Evolutionary conservation across 2,329 filamentous ascomycete genomes (phyloP).

Genomic region (Colletotrichum caudatum): DNA sequence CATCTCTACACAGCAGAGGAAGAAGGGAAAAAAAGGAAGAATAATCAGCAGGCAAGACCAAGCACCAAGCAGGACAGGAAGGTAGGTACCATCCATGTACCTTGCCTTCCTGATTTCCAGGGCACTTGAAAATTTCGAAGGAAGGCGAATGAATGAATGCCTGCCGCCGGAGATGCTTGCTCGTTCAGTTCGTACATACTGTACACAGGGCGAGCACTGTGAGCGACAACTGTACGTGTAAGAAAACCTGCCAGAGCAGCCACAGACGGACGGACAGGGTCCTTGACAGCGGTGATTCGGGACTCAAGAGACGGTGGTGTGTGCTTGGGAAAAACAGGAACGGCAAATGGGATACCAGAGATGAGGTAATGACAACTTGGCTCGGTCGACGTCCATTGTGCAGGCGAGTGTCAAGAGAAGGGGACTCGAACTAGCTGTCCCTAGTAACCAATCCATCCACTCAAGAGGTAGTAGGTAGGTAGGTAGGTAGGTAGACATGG

Average conservation of each 20-base stretch:
- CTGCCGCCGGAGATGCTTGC: constrained; percentile 29
- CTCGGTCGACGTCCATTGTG: constrained; percentile 37
- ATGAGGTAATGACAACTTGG: constrained; percentile 40
- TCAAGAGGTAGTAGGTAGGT: background rate
- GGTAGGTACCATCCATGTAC: constrained; percentile 19
- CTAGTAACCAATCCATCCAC: constrained; percentile 7
- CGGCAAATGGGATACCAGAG: background rate
- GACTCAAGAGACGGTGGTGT: constrained; percentile 37
- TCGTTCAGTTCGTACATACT: too few relatives aligned
- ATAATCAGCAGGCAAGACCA: constrained; percentile 28
- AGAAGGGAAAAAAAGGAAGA: constrained; percentile 31
- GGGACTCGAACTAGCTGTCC: constrained; percentile 22
- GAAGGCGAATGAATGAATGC: constrained; percentile 12
- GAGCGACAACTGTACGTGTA: constrained; percentile 17
- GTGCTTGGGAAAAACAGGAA: constrained; percentile 29
- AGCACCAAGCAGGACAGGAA: constrained; percentile 6
- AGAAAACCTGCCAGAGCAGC: constrained; percentile 3
- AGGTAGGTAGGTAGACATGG: constrained; percentile 12
- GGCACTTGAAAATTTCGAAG: constrained; percentile 29
- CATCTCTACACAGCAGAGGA: background rate
- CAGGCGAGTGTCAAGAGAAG: constrained; percentile 28
- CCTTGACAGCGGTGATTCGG: constrained; percentile 4
- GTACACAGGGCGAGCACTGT: constrained; percentile 38
- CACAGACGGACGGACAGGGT: constrained; percentile 14
- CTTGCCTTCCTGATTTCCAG: constrained; percentile 27